Evolutionary conservation across 495 filamentous ascomycete species (phyloP), one percentile per base, ranked within the genome.

Genomic region (Annulohypoxylon nitens): DNA sequence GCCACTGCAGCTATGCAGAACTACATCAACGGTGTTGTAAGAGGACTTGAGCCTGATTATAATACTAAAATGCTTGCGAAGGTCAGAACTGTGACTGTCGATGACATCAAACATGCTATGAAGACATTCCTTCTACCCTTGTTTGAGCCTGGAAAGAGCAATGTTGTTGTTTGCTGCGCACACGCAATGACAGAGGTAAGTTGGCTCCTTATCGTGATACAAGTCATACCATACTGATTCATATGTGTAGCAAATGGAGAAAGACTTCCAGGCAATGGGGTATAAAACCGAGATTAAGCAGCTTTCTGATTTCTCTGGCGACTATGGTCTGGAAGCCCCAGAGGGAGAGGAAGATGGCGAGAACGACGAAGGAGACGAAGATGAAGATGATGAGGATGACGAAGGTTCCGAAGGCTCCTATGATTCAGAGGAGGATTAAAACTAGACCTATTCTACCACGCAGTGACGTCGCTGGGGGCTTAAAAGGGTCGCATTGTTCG

Each of bases 141-240:
- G 18, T 97, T 99, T 77, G 84, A 87, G 61, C 87, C 93, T 0
- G 87, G 88, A 67, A 93, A 84, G 60, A 90, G 93, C 54, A 95
- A 98, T 74, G 82, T 97, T 34, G 88, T 97, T 7, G 86, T 97
- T 63, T 96, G 96, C n/a, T 97, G 95, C 78, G 92, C 93, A 23
- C 90, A 91, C 37, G 88, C 93, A 47, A 92, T 97, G 87, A 84
- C 91, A 70, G 92, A 97, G 86, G 93, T 95, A 83, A 81, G 89
- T 80, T 64, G 41, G 39, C 64, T 36, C 10, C 63, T 55, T 14
- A 43, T 51, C n/a, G 16, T 25, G 7, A 53, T 20, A 16, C 67
- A 61, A 11, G 57, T 11, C 55, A 30, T 75, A 64, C 64, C 50
- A 36, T 62, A 61, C 26, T 74, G 67, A 67, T 58, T 58, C 47